Evolutionary conservation across 1,284 basidiomycete species (phyloP), one percentile per base, ranked within the genome.

Genomic region (Apiotrichum siamense): DNA sequence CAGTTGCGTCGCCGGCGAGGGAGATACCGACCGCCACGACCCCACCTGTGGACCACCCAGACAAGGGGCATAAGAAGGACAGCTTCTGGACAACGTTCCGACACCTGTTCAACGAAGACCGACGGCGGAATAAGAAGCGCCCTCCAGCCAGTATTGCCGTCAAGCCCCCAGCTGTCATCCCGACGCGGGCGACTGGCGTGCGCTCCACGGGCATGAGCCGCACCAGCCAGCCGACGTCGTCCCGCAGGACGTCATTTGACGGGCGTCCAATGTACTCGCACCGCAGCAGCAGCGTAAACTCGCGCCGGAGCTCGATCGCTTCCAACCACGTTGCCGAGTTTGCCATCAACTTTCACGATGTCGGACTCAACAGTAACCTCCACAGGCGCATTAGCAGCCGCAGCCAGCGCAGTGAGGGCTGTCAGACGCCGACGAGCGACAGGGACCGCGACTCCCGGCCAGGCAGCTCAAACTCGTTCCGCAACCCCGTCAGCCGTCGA

Each of bases 51-150:
- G 32, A 27, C n/a, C 7, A 29, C 42, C 13, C 4, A 3, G 44
- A 49, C 45, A 61, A 58, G 40, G 53, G 40, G 1, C 49, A 48
- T 35, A 74, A 71, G 55, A 66, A 65, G 48, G 70, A 74, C 52
- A 72, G 71, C 31, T 58, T 78, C 13, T 75, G 77, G 61, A 71
- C 67, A 2, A 72, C 70, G 4, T 76, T 78, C 62, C 71, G 74
- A 13, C 66, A 74, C 47, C 70, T 77, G 64, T 78, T 77, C 59
- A 70, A 74, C 49, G 76, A 77, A 27, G 76, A 76, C 36, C 60
- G 65, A 12, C 67, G 70, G 13, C 72, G 75, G 35, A 62, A 72
- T 3, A 77, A 70, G 51, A 59, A 43, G 62, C 21, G 61, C 62
- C n/a, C 43, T 47, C 43, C 41, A 7, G 12, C 33, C 7, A 12